Evolutionary conservation across 805 yeast species (phyloP).

Genomic region (Metschnikowia continentalis): DNA sequence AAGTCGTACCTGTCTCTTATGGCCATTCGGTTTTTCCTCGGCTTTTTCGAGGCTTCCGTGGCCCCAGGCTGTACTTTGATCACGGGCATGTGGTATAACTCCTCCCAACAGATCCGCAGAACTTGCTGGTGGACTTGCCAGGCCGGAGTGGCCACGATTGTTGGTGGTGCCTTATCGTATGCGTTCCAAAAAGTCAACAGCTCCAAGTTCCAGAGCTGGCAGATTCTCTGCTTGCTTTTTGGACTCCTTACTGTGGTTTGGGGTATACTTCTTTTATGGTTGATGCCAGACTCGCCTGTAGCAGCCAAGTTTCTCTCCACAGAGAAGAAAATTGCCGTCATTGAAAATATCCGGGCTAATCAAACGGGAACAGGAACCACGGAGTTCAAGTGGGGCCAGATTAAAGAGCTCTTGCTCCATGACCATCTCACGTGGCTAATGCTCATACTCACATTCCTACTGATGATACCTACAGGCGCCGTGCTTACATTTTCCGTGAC

Average conservation of each 20-base stretch:
- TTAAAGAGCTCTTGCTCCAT: slow-evolving; percentile 41
- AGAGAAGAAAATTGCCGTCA: slow-evolving; percentile 38
- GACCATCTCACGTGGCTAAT: slow-evolving; percentile 52
- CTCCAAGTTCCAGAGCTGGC: slow-evolving; percentile 49
- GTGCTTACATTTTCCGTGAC: slow-evolving; percentile 51
- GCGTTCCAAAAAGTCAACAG: slow-evolving; percentile 49
- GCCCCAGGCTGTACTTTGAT: slow-evolving; percentile 55
- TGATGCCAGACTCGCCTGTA: slow-evolving; percentile 49
- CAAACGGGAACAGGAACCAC: slow-evolving; percentile 52
- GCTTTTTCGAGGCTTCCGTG: slow-evolving; percentile 51
- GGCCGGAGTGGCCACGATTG: slow-evolving; percentile 54
- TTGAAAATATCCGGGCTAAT: slow-evolving; percentile 44
- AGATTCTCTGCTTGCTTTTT: slow-evolving; percentile 53
- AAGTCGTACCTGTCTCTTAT: slow-evolving; percentile 49
- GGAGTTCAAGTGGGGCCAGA: slow-evolving; percentile 42
- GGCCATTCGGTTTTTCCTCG: slow-evolving; percentile 52
- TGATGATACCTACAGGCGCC: slow-evolving; percentile 50
- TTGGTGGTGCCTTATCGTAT: slow-evolving; percentile 40
- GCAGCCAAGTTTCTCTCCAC: slow-evolving; percentile 34
- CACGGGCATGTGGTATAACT: slow-evolving; percentile 60
- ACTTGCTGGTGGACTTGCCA: slow-evolving; percentile 57
- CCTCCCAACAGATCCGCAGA: slow-evolving; percentile 47
- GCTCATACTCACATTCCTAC: slow-evolving; percentile 40
- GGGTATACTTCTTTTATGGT: slow-evolving; percentile 41
- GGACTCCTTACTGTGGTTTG: slow-evolving; percentile 50